Base-by-base conservation (phyloP, 225 moss, liverwort and hornwort species). In the Sphagnum contortum region DNA sequence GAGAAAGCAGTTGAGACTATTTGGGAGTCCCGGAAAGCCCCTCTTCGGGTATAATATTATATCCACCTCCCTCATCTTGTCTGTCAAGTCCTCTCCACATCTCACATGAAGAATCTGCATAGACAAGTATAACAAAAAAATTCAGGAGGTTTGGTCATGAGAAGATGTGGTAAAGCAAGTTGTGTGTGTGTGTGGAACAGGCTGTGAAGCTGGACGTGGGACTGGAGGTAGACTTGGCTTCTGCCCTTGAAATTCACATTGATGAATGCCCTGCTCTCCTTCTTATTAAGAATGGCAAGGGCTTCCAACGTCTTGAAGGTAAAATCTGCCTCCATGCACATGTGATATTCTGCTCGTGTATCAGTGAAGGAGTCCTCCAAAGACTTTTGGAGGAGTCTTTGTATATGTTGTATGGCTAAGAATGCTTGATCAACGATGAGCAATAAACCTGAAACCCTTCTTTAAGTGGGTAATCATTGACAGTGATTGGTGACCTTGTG, bases 161-260 rank as follows among this genome's bases (percentile, higher is more conserved):
- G 29, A 29, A 29, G 29, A 29, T 29, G 1, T 29, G 29, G 29
- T 29, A 8, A 67, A 59, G 61, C 11, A 9, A 46, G 5, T 49
- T 44, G 63, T 50, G 14, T 3, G 49, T 44, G 45, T 45, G 61
- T 4, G 47, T 11, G 45, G 64, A 68, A 63, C 80, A 87, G 87
- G 87, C 80, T 60, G 76, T 87, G 69, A 87, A 87, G 68, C 69
- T 87, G 73, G 87, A 87, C 60, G 50, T 80, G 29, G 87, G 83
- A 45, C 66, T 83, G 74, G 83, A 87, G 72, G 60, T 80, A 0
- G 87, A 87, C 58, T 57, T 87, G n/a, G 87, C 73, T 8, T 65
- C 83, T 45, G 83, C 87, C 14, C 58, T 87, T 64, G 69, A 63
- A 50, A 72, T 87, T 51, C 44, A 59, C 69, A 66, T 65, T 48